Conservation (phyloP, 2,329 filamentous ascomycete genomes). For the Penicillium sp. region DNA sequence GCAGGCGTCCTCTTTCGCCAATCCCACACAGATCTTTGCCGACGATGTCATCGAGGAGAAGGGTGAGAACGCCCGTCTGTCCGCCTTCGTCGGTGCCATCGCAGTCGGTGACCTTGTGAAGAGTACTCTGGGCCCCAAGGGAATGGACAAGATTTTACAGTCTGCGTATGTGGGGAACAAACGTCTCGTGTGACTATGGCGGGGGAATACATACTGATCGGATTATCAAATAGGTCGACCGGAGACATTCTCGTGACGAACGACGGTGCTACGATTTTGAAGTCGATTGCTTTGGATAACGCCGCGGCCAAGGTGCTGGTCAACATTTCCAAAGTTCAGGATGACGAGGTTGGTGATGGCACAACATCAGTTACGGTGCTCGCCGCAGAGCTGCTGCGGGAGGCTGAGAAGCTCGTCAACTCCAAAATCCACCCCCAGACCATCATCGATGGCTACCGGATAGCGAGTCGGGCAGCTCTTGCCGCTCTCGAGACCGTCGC, state of each 20-base stretch:
- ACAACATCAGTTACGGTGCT: conserved; percentile 97
- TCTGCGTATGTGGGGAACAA: conserved; percentile 67
- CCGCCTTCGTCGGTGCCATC: conserved; percentile 97
- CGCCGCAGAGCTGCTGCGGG: conserved; percentile 88
- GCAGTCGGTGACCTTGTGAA: conserved; percentile 97
- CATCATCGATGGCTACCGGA: conserved; percentile 97
- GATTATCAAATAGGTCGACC: conserved; percentile 64
- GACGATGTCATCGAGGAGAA: conserved; percentile 97
- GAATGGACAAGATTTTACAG: conserved; percentile 98
- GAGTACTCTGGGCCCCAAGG: conserved; percentile 93
- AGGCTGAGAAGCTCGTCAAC: conserved; percentile 95
- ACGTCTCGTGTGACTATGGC: conserved; percentile 14
- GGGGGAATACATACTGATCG: conserved; percentile 14
- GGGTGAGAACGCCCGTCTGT: conserved; percentile 96
- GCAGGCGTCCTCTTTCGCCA: conserved; percentile 50
- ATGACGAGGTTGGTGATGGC: conserved; percentile 96
- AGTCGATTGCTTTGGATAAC: conserved; percentile 97
- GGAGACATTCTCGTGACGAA: conserved; percentile 98
- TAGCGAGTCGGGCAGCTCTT: conserved; percentile 87
- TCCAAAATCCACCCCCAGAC: conserved; percentile 99
- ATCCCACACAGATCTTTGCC: conserved; percentile 96
- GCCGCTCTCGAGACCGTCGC: conserved; percentile 78
- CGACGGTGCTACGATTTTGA: conserved; percentile 96
- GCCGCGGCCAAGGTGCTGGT: conserved; percentile 97
- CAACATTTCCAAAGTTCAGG: conserved; percentile 99